phyloP scores from a whole-genome alignment of 2,329 filamentous ascomycete species.

The Harringtonia aguacate region DNA sequence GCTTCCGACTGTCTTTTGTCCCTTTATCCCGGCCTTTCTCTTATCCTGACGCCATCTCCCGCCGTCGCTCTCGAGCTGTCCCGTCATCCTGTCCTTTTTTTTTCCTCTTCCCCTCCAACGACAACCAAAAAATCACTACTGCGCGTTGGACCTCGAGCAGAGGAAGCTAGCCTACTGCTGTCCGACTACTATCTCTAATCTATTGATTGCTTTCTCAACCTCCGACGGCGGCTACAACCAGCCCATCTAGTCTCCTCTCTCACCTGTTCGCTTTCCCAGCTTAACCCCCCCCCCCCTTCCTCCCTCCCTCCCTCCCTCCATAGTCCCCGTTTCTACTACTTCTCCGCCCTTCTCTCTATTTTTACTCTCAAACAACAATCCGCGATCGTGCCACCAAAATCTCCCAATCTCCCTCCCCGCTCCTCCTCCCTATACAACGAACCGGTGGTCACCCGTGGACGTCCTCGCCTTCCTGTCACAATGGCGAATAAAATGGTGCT shows the following conservation, averaged over 20 bases:
- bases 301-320: not conserved
- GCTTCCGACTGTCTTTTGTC: no score
- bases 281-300: slow-evolving; percentile 1
- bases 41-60: not conserved
- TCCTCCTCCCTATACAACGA: no score
- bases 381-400: not conserved
- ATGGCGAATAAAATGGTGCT: slow-evolving; percentile 93
- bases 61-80: no score
- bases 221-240: slow-evolving; percentile 9
- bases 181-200: slow-evolving; percentile 4
- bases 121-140: not conserved
- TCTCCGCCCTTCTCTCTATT: not conserved
- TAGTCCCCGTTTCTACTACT: not conserved
- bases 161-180: not conserved
- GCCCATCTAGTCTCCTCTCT: slow-evolving; percentile 3
- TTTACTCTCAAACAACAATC: not conserved
- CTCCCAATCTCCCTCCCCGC: not conserved
- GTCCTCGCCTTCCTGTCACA: slow-evolving; percentile 16
- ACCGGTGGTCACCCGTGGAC: slow-evolving; percentile 8
- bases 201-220: slow-evolving; percentile 8
- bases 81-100: no score
- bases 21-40: no score
- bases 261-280: slow-evolving; percentile 5
- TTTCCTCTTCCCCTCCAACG: not conserved
- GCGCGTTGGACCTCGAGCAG: not conserved